Percentiles rank a stretch among this genome's conserved stretches.
phyloP scores from a whole-genome alignment of 371 early-diverging fungal species.

The Mucor racemosus region DNA sequence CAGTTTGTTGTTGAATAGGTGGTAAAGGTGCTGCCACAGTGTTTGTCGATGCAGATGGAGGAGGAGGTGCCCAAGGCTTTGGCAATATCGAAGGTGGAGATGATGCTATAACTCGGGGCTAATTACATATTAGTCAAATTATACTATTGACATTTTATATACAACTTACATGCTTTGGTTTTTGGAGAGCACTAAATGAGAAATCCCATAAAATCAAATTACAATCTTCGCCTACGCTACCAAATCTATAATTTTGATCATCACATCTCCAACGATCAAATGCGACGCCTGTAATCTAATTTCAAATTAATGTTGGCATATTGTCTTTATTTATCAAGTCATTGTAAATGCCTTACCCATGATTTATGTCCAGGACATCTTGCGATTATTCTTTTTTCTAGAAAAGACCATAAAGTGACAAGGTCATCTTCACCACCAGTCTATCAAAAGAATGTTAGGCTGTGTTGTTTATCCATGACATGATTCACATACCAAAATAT shows the following conservation, averaged over 20 bases:
- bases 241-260: slow-evolving; percentile 85
- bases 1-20: neutral
- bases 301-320: neutral
- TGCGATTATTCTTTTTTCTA: slow-evolving; percentile 78
- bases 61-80: slow-evolving; percentile 6
- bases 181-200: slow-evolving; percentile 77
- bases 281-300: slow-evolving; percentile 74
- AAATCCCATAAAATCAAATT: slow-evolving; percentile 95
- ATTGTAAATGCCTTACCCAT: slow-evolving; percentile 64
- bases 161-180: slow-evolving; percentile 67
- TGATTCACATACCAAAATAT: slow-evolving; percentile 71
- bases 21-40: neutral
- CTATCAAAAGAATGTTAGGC: slow-evolving; percentile 22
- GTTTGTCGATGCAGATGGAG: neutral
- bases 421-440: slow-evolving; percentile 96
- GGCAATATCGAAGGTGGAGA: neutral
- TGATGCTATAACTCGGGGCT: slow-evolving; percentile 10
- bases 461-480: neutral
- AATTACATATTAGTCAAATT: neutral
- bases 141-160: neutral
- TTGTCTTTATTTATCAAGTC: neutral
- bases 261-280: slow-evolving; percentile 94
- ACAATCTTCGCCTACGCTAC: slow-evolving; percentile 92
- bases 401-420: slow-evolving; percentile 89
- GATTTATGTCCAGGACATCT: slow-evolving; percentile 95